Evolutionary conservation across 164 flowering plant genomes (phyloP).

Genomic region (Stephania yunnanensis): DNA sequence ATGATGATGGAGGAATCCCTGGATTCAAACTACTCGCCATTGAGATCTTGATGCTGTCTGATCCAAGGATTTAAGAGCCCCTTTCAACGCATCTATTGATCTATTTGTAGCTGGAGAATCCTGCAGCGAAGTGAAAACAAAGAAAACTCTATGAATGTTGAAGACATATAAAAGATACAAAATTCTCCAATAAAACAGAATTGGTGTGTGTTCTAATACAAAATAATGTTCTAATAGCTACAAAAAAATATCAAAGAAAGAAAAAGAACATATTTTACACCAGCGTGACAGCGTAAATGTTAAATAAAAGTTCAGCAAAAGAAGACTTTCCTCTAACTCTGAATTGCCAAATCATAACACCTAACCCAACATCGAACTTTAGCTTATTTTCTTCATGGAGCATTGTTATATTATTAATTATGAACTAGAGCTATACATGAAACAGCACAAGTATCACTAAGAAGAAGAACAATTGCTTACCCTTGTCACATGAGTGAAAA

Average conservation of each 20-base stretch:
- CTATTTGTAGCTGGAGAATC: conserved; percentile 43
- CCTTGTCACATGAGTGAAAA: conserved; percentile 60
- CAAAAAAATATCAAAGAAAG: too few relatives aligned
- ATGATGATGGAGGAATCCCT: conserved; percentile 93
- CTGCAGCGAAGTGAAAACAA: conserved; percentile 26
- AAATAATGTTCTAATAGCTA: too few relatives aligned
- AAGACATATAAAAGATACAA: background rate
- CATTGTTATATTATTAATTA: background rate
- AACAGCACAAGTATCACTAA: background rate
- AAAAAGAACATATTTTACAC: too few relatives aligned
- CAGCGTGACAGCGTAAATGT: too few relatives aligned
- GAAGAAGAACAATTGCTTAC: conserved; percentile 28
- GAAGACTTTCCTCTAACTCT: too few relatives aligned
- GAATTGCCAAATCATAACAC: background rate
- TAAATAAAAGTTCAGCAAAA: too few relatives aligned
- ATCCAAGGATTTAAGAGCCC: conserved; percentile 56
- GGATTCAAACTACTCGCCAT: conserved; percentile 69
- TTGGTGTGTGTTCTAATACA: too few relatives aligned
- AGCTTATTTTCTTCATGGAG: background rate
- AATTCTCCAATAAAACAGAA: too few relatives aligned
- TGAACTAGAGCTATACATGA: background rate
- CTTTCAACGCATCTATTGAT: conserved; percentile 46
- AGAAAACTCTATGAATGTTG: background rate
- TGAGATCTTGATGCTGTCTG: conserved; percentile 40
- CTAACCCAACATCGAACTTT: background rate